Base-by-base conservation (phyloP, 2,329 filamentous ascomycete species). In the Nigrospora osmanthi region DNA sequence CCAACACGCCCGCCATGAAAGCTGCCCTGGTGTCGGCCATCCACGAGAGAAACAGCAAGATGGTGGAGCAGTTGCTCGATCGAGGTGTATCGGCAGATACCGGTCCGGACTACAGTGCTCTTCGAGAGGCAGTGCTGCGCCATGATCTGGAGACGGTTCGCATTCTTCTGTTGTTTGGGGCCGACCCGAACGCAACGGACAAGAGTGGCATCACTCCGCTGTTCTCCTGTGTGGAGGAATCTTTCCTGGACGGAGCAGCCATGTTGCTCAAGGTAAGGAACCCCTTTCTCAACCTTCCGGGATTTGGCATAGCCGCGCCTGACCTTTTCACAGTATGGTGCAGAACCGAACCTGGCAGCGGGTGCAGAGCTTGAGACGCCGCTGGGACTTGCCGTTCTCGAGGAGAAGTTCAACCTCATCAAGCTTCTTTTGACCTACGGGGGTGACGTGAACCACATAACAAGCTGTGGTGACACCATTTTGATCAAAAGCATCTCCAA, bases 381-480 rank as follows among this genome's bases (percentile, higher is more conserved):
- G 0, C 64, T 85, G 31, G 67, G 70, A 15, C 52, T 71, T 41
- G 70, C 80, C 14, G 66, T 72, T 38, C 56, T 67, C 2, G 70
- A 72, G 39, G 73, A 75, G 54, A 77, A 77, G 52, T 63, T 75
- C 23, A 73, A 76, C 45, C 68, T 85, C 17, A 67, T 76, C 0
- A 76, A 82, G 48, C 66, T 83, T 4, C 72, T 81, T 38, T 66
- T 85, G 15, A 76, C 75, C 17, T 80, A 85, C 47, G 78, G 80
- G 9, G 81, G 75, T 3, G 72, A 83, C 47, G 60, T 74, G 16
- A 77, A 79, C 53, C 63, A 72, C 15, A 52, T 73, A 17, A 76
- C 76, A 48, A 62, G 68, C 11, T 73, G 72, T 16, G 79, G 78
- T n/a, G 74, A 80, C 48, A 84, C 81, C 0, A 63, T 81, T 1